These are phyloP conservation scores for Pterocarpus santalinus DNA, from an alignment of 306 rosid species.

Conservation along the genomic window DNA sequence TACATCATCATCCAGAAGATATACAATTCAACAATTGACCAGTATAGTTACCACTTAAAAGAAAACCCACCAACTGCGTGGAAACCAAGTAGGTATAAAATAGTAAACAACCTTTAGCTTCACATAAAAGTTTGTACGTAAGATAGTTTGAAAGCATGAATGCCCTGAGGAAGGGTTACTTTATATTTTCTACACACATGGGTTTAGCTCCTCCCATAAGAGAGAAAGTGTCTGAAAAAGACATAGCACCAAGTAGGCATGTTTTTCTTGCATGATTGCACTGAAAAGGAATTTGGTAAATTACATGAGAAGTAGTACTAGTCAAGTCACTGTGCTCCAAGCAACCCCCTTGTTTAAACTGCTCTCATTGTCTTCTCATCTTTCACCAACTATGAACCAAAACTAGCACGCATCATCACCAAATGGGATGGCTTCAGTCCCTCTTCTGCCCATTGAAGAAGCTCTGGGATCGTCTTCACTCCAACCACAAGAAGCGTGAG, in stretches of 20 bases:
- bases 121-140: slow-evolving; percentile 30
- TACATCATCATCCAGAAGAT: slow-evolving; percentile 32
- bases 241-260: slow-evolving; percentile 54
- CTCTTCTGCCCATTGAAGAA: slow-evolving; percentile 73
- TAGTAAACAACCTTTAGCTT: slow-evolving; percentile 37
- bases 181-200: slow-evolving; percentile 22
- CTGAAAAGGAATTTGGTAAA: slow-evolving; percentile 45
- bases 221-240: slow-evolving; percentile 56
- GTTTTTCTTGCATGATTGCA: slow-evolving; percentile 57
- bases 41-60: slow-evolving; percentile 3
- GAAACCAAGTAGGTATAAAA: slow-evolving; percentile 30
- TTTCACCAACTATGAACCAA: slow-evolving; percentile 51
- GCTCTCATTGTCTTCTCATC: slow-evolving; percentile 44
- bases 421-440: slow-evolving; percentile 73
- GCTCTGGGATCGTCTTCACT: slow-evolving; percentile 74
- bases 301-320: slow-evolving; percentile 46
- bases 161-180: slow-evolving; percentile 17
- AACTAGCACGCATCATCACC: slow-evolving; percentile 32
- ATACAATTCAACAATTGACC: background rate
- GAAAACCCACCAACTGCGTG: slow-evolving; percentile 41
- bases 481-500: slow-evolving; percentile 59
- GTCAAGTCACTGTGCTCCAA: slow-evolving; percentile 50
- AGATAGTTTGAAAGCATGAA: slow-evolving; percentile 35
- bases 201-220: slow-evolving; percentile 37
- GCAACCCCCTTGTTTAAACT: slow-evolving; percentile 45